Evolutionary conservation across 2,329 filamentous ascomycete species (phyloP).

Genomic region (Coniosporium tulheliwenetii): DNA sequence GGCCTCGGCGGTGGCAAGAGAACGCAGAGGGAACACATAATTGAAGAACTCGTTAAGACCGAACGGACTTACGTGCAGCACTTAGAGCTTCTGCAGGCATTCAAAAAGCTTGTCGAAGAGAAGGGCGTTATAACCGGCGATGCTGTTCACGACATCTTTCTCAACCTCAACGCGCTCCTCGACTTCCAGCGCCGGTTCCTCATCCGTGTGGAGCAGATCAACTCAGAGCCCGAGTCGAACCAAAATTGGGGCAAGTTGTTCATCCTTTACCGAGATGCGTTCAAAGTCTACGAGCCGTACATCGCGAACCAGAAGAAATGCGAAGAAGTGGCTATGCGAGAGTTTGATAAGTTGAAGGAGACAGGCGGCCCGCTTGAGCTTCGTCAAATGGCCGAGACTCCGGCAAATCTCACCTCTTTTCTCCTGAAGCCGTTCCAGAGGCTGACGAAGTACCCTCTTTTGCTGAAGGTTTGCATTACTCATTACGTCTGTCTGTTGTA

Average conservation of each 20-base stretch:
- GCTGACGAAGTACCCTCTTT: slow-evolving; percentile 81
- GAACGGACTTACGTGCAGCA: slow-evolving; percentile 98
- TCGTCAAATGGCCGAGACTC: slow-evolving; percentile 65
- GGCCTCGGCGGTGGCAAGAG: slow-evolving; percentile 35
- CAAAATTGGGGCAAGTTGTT: slow-evolving; percentile 97
- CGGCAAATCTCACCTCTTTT: slow-evolving; percentile 80
- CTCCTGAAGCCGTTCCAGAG: slow-evolving; percentile 93
- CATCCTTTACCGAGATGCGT: slow-evolving; percentile 66
- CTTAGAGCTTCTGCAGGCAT: slow-evolving; percentile 78
- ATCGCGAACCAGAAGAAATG: slow-evolving; percentile 93
- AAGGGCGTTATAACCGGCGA: slow-evolving; percentile 80
- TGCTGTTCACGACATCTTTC: slow-evolving; percentile 82
- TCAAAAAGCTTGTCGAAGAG: slow-evolving; percentile 82
- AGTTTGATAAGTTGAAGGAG: slow-evolving; percentile 72
- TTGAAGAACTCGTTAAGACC: slow-evolving; percentile 83
- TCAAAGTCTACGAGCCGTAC: slow-evolving; percentile 90
- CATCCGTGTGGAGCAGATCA: slow-evolving; percentile 90
- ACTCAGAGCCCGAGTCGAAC: slow-evolving; percentile 56
- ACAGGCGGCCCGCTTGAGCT: slow-evolving; percentile 49
- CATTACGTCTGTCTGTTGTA: slow-evolving; percentile 2
- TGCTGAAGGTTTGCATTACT: slow-evolving; percentile 52
- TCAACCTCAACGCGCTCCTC: slow-evolving; percentile 87
- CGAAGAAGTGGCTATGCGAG: slow-evolving; percentile 64
- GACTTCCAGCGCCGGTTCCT: slow-evolving; percentile 93
- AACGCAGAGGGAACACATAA: slow-evolving; percentile 70